Conservation (phyloP, 257 asterid species). For the Misopates orontium region DNA sequence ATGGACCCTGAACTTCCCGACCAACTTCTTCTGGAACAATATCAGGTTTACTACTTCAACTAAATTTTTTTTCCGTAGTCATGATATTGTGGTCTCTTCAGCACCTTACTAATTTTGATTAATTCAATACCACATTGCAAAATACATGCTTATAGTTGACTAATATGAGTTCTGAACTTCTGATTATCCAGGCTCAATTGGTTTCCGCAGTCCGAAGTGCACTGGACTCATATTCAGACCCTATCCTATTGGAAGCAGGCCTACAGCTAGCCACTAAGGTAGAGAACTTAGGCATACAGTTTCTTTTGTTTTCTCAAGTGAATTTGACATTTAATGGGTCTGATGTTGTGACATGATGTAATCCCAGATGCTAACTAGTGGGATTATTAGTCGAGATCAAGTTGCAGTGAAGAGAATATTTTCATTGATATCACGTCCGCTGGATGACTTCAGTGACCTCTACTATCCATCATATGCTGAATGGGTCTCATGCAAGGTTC, state of each 20-base stretch:
- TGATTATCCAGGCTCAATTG: constrained; percentile 72
- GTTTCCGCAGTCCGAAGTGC: constrained; percentile 98
- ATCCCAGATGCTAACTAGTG: constrained; percentile 92
- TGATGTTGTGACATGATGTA: constrained; percentile 30
- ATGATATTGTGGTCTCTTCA: constrained; percentile 14
- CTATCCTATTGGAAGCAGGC: constrained; percentile 91
- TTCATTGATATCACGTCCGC: constrained; percentile 91
- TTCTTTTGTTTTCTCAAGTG: constrained; percentile 17
- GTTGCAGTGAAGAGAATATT: constrained; percentile 91
- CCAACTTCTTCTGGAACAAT: constrained; percentile 92
- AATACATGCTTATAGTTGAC: constrained; percentile 20
- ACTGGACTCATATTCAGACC: constrained; percentile 76
- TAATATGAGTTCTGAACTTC: constrained; percentile 16
- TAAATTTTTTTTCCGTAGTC: constrained; percentile 18
- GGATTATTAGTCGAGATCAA: constrained; percentile 93
- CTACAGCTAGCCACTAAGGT: constrained; percentile 96
- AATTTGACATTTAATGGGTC: constrained; percentile 29
- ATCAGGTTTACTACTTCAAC: constrained; percentile 63
- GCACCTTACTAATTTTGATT: constrained; percentile 2
- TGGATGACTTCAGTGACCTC: constrained; percentile 84
- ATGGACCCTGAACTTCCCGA: constrained; percentile 96
- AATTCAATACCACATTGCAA: constrained; percentile 19
- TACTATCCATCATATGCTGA: constrained; percentile 98
- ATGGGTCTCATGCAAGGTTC: constrained; percentile 99
- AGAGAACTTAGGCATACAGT: constrained; percentile 17